Percentiles rank a stretch among this genome's conserved stretches.
These are phyloP conservation scores for Mortierella hygrophila DNA, from an alignment of 192 early-diverging fungal species.

Conservation along the genomic window DNA sequence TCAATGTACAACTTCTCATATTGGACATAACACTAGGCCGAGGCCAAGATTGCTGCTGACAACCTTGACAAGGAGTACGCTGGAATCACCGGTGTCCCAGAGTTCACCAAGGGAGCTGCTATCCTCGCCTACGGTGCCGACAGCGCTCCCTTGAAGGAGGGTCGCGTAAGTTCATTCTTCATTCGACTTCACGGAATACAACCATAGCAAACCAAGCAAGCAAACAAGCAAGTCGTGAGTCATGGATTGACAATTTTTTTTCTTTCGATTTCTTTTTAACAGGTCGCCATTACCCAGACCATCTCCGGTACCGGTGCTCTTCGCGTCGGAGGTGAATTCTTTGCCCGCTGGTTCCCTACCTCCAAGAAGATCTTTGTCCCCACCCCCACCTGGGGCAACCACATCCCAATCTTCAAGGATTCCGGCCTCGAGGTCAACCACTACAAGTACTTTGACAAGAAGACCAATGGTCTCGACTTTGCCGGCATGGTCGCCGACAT, in stretches of 20 bases:
- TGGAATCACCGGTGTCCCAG: constrained; percentile 91
- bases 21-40: constrained; percentile 72
- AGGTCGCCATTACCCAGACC: constrained; percentile 91
- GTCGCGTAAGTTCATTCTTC: constrained; percentile 61
- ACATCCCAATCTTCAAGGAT: constrained; percentile 92
- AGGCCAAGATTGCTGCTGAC: constrained; percentile 75
- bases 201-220: not conserved
- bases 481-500: constrained; percentile 93
- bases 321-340: constrained; percentile 91
- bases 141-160: constrained; percentile 74
- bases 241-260: constrained; percentile 6
- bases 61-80: constrained; percentile 96
- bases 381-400: constrained; percentile 98
- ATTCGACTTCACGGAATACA: too few species aligned
- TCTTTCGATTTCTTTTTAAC: not conserved
- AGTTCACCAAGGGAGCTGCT: constrained; percentile 86
- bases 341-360: constrained; percentile 81
- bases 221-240: not conserved
- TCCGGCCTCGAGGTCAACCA: constrained; percentile 87
- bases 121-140: constrained; percentile 89
- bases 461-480: constrained; percentile 94
- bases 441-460: constrained; percentile 96
- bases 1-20: not conserved
- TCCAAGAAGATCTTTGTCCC: constrained; percentile 93
- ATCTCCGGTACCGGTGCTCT: constrained; percentile 99